Evolutionary conservation across 768 basidiomycete species (phyloP), one percentile per base, ranked within the genome.

Genomic region (Clathrus columnatus): DNA sequence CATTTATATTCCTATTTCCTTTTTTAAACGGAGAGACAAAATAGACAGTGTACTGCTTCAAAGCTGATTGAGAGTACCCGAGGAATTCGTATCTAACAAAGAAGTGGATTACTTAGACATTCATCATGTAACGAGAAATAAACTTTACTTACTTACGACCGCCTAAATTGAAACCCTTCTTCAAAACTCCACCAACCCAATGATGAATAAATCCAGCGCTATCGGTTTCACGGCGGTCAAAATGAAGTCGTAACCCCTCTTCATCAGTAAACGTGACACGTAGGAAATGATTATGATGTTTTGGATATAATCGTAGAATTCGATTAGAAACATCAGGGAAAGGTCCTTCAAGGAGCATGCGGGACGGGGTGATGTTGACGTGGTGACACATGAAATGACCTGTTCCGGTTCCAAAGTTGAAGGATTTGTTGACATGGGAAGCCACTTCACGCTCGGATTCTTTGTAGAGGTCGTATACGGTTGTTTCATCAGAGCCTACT

Each of bases 61-160:
- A 68, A 0, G 86, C 83, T 2, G 85, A 87, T 61, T 81, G 82
- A 0, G 84, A 85, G 65, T 86, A 87, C 0, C 82, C 85, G 14
- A 89, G 71, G 61, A 87, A 87, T 0, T 73, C 58, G 61, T 85
- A 87, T 11, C 46, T 47, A 28, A 18, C n/a, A n/a, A n/a, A n/a
- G n/a, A 47, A 8, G 16, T 8, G 26, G 4, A 36, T n/a, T n/a
- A n/a, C n/a, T n/a, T n/a, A n/a, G n/a, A 5, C 11, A 36, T 5
- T 36, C 4, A 36, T 14, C 11, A 36, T 2, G 2, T n/a, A 4
- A 36, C 4, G 36, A 14, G 6, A 10, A 8, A 18, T 4, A 47
- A 14, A 18, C 16, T 23, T 23, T 47, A n/a, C 46, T 47, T 47
- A 47, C 8, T 62, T 61, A 29, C 79, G 70, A 1, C 78, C 76